Conservation (phyloP, 805 yeast species). For the Isabelozyma heimii region DNA sequence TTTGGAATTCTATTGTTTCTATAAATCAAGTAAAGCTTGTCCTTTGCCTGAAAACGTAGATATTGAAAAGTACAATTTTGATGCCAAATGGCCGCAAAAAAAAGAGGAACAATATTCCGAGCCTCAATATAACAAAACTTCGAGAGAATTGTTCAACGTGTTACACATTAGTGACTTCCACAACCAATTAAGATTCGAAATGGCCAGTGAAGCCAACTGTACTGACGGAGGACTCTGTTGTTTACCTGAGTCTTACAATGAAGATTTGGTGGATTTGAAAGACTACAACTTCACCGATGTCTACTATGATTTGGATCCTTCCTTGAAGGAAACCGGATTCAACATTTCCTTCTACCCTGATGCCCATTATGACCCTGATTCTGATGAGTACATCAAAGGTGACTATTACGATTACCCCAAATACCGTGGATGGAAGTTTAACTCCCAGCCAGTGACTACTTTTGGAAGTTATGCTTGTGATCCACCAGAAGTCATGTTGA, state of each 20-base stretch:
- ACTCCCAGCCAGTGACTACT: slow-evolving; percentile 52
- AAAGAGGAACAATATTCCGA: slow-evolving; percentile 19
- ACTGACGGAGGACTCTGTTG: slow-evolving; percentile 55
- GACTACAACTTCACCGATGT: slow-evolving; percentile 29
- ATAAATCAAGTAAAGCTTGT: slow-evolving; percentile 40
- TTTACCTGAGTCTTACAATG: slow-evolving; percentile 46
- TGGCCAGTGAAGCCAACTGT: slow-evolving; percentile 61
- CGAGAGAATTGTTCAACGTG: slow-evolving; percentile 48
- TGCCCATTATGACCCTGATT: slow-evolving; percentile 23
- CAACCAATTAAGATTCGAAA: slow-evolving; percentile 50
- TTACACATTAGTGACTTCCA: slow-evolving; percentile 69
- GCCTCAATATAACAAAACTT: slow-evolving; percentile 24
- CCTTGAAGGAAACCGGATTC: slow-evolving; percentile 2
- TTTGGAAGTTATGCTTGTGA: slow-evolving; percentile 67
- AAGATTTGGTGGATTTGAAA: slow-evolving; percentile 16
- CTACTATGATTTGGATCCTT: slow-evolving; percentile 14
- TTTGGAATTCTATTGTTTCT: slow-evolving; percentile 54
- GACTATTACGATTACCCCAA: slow-evolving; percentile 30
- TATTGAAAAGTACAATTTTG: slow-evolving; percentile 32
- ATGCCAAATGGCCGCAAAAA: slow-evolving; percentile 37
- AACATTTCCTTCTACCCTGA: slow-evolving; percentile 27
- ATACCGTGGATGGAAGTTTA: slow-evolving; percentile 25
- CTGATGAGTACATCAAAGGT: slow-evolving; percentile 25
- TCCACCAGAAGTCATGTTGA: slow-evolving; percentile 60
- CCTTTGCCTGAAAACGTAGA: slow-evolving; percentile 52